phyloP scores from a whole-genome alignment of 2,329 filamentous ascomycete species.

The Pestalotiopsis sp. region DNA sequence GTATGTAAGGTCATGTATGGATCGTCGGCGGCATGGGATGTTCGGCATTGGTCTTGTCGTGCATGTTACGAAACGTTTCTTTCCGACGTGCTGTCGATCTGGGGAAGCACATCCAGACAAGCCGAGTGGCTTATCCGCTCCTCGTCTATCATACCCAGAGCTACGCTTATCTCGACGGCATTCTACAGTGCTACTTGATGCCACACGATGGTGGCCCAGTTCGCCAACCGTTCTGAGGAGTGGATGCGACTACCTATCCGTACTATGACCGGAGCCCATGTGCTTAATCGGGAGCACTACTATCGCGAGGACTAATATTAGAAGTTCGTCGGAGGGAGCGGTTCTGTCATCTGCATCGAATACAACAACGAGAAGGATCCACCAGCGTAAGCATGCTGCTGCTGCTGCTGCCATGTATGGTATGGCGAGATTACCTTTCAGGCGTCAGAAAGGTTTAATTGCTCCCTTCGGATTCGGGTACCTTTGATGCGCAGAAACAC shows the following conservation, averaged over 20 bases:
- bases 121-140: constrained; percentile 8
- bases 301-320: not conserved
- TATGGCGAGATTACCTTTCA: not conserved
- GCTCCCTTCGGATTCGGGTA: not conserved
- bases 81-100: constrained; percentile 13
- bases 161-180: constrained; percentile 8
- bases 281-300: not conserved
- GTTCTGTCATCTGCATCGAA: not conserved
- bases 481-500: not conserved
- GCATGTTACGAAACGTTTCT: constrained; percentile 8
- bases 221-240: not conserved
- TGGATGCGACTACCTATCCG: not conserved
- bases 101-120: constrained; percentile 7
- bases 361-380: not conserved
- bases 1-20: not conserved
- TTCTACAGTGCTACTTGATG: not conserved
- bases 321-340: not conserved
- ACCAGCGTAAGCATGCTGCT: not conserved
- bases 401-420: not conserved
- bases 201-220: not conserved
- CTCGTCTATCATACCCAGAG: constrained; percentile 2
- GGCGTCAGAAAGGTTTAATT: constrained; percentile 6
- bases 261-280: not conserved
- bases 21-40: not conserved
- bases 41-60: constrained; percentile 8